Evolutionary conservation across 164 flowering plant genomes (phyloP).

Genomic region (Hamamelis virginiana): DNA sequence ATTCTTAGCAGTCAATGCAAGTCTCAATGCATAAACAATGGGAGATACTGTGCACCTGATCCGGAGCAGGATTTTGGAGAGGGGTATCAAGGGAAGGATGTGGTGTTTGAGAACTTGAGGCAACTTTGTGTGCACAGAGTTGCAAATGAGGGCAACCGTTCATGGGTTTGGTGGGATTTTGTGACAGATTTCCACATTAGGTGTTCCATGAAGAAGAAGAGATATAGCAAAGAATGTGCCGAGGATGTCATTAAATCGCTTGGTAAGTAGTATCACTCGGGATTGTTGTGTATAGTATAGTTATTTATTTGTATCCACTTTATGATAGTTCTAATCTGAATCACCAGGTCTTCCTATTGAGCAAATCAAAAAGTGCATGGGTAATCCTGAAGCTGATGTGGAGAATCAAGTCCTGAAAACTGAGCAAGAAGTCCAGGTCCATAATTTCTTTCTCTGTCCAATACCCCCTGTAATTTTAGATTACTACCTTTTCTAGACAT

Average conservation of each 20-base stretch:
- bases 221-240: constrained; percentile 77
- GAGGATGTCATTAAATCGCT: constrained; percentile 71
- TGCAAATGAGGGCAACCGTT: constrained; percentile 60
- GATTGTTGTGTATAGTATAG: neutral
- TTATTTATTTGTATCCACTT: neutral
- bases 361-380: constrained; percentile 75
- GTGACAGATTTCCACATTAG: constrained; percentile 89
- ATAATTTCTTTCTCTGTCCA: neutral
- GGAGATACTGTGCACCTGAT: constrained; percentile 93
- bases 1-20: constrained; percentile 68
- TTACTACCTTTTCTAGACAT: too few relatives aligned
- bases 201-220: constrained; percentile 86
- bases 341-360: constrained; percentile 61
- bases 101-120: constrained; percentile 82
- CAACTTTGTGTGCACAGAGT: constrained; percentile 88
- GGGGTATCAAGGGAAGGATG: constrained; percentile 88
- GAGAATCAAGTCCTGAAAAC: constrained; percentile 72
- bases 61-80: constrained; percentile 76
- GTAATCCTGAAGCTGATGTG: constrained; percentile 79
- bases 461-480: constrained; percentile 27
- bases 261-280: constrained; percentile 33
- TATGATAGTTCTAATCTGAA: constrained; percentile 11
- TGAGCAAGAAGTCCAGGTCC: constrained; percentile 82
- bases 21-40: constrained; percentile 88
- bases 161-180: constrained; percentile 99